These are phyloP conservation scores for Williopsis jadinii DNA, from an alignment of 1,139 yeast genomes.

Conservation along the genomic window DNA sequence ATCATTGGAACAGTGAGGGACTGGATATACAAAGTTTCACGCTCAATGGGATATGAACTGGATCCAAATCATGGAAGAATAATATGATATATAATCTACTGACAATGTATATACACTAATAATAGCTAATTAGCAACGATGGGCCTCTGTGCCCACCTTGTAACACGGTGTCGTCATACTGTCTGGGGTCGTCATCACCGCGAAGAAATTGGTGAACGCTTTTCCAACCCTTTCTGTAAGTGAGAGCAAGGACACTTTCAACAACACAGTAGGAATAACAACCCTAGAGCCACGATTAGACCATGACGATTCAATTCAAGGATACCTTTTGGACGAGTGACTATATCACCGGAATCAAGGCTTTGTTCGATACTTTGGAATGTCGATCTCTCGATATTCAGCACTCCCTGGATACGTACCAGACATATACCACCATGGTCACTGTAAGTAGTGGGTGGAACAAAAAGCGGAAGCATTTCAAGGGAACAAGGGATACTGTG, in stretches of 20 bases:
- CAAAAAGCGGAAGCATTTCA: background rate
- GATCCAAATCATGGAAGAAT: slow-evolving; percentile 53
- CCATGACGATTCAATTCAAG: slow-evolving; percentile 5
- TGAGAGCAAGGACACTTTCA: no score
- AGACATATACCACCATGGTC: slow-evolving; percentile 10
- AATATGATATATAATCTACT: slow-evolving; percentile 3
- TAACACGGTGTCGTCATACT: no score
- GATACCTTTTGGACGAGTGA: slow-evolving; percentile 25
- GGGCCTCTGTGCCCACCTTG: no score
- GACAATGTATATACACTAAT: no score
- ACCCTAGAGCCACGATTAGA: no score
- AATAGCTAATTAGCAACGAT: no score
- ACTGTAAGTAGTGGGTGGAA: slow-evolving; percentile 3
- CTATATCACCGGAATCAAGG: slow-evolving; percentile 23
- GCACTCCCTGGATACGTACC: slow-evolving; percentile 13
- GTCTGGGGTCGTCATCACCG: no score
- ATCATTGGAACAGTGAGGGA: slow-evolving; percentile 50
- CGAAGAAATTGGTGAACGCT: no score
- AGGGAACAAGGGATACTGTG: slow-evolving; percentile 1
- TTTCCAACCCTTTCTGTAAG: no score
- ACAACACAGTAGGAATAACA: background rate
- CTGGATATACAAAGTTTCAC: slow-evolving; percentile 38
- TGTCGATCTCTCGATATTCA: slow-evolving; percentile 16
- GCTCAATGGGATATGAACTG: slow-evolving; percentile 55
- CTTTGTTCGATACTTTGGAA: slow-evolving; percentile 16